Base-by-base conservation (phyloP, 2,329 filamentous ascomycete species). In the Aspergillus vadensis region DNA sequence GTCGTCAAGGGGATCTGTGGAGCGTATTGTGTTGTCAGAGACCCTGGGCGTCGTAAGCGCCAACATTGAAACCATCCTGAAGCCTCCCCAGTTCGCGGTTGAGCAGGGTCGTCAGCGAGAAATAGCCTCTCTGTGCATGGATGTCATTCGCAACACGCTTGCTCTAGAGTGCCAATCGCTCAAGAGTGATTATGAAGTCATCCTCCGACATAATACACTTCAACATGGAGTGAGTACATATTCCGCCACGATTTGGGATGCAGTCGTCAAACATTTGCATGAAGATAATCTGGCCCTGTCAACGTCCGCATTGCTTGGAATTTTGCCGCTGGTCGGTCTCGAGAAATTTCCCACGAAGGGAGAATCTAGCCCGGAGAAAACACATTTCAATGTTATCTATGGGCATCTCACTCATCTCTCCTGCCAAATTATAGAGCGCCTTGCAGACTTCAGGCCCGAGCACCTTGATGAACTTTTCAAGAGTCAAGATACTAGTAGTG, bases 361-460 rank as follows among this genome's bases (percentile, higher is more conserved):
- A 14, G 75, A 76, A 54, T 69, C 74, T 27, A 77, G 66, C 19
- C 73, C 77, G 76, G 87, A 77, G 59, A 89, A 89, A 68, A 80
- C 82, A n/a, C 82, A 86, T 27, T 98, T 96, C 81, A 98, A 98
- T 71, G 78, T 83, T 50, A 86, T 88, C 23, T 89, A 94, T 60
- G 80, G 81, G 23, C 80, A 85, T 58, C 77, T 89, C 2, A 86
- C 84, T 47, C 80, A 83, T 55, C 82, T 86, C 32, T 85, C 97
- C 23, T 88, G 88, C 17, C 85, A 86, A 61, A 86, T 97, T 50
- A 84, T 98, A 43, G 90, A 92, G 64, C 85, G 90, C 10, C 79
- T 99, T 47, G 89, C 89, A 38, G 90, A 93, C 63, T 93, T 97
- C 69, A 83, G 85, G 19, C 82, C 86, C 0, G 78, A 83, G 4